Evolutionary conservation across 176 grass and related monocot genomes (phyloP).

Genomic region (Leersia perrieri): DNA sequence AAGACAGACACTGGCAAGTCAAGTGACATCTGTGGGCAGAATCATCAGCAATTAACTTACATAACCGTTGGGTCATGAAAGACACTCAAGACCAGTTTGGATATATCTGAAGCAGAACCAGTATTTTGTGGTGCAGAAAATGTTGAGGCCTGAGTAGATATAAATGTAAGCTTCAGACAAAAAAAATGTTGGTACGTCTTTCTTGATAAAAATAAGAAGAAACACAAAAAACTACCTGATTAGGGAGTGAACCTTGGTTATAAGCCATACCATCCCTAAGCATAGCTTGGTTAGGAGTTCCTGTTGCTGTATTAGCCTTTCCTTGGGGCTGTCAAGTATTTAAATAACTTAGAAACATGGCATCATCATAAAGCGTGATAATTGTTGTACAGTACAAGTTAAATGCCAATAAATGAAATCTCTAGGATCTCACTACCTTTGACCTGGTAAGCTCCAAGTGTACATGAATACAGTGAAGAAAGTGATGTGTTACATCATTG

Average conservation of each 20-base stretch:
- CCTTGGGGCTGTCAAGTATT: slow-evolving; percentile 32
- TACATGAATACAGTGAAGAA: slow-evolving; percentile 81
- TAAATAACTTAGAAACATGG: slow-evolving; percentile 1
- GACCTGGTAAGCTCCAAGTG: slow-evolving; percentile 66
- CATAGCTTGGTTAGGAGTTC: slow-evolving; percentile 7
- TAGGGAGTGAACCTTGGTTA: slow-evolving; percentile 31
- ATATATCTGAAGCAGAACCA: slow-evolving; percentile 26
- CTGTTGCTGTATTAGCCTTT: slow-evolving; percentile 27
- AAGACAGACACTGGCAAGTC: background rate
- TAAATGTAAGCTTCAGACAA: background rate
- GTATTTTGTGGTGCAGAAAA: slow-evolving; percentile 19
- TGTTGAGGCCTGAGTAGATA: slow-evolving; percentile 35
- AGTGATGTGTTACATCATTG: slow-evolving; percentile 81
- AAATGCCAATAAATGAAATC: slow-evolving; percentile 11
- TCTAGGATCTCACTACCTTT: slow-evolving; percentile 51
- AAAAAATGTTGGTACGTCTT: background rate
- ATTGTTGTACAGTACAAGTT: background rate
- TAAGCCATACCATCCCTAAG: slow-evolving; percentile 29
- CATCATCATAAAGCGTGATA: background rate
- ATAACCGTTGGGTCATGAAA: slow-evolving; percentile 61
- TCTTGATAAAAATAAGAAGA: slow-evolving; percentile 11
- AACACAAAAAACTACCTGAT: slow-evolving; percentile 36
- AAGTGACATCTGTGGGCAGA: background rate
- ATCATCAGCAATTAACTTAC: slow-evolving; percentile 31
- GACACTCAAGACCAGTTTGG: slow-evolving; percentile 59